Evolutionary conservation across 2,329 filamentous ascomycete genomes (phyloP), one percentile per base, ranked within the genome.

Genomic region (Passalora sequoiae): DNA sequence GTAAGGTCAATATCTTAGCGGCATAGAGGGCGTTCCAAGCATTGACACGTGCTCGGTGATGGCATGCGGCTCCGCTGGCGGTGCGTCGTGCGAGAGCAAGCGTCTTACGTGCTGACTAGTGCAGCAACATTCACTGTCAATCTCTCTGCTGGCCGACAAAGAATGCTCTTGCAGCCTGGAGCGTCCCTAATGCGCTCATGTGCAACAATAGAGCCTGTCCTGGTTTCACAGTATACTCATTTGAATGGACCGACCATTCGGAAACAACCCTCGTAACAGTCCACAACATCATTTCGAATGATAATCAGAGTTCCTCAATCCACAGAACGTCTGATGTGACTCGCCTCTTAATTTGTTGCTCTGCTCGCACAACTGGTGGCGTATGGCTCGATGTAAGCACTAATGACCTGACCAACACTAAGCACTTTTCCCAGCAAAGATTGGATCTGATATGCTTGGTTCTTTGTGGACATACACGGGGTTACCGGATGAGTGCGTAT

Each of bases 321-420:
- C 50, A 17, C 50, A 53, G 36, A 49, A 51, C 9, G 50, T 43
- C 33, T 53, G 45, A 27, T 53, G 48, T 27, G 51, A 24, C 15
- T 51, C 50, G 8, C 50, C 48, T 13, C 43, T 47, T 7, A 53
- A 21, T 45, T 17, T 43, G 50, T 15, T 17, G 22, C 3, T 40
- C 37, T 9, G 45, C 48, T 2, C 24, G 13, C 4, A 41, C 33
- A 13, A n/a, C n/a, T n/a, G n/a, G n/a, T n/a, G n/a, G n/a, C n/a
- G n/a, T n/a, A n/a, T n/a, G 39, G 45, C 27, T 36, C 35, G 25
- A 41, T 29, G 24, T 53, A 51, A 2, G 40, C 33, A 10, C 20
- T 38, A 6, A 51, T 41, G 29, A 53, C 44, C 12, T 53, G 48
- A 12, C 50, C 50, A 8, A 42, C 13, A 9, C 42, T 46, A 1